These are phyloP conservation scores for Cutaneotrichosporon arboriforme DNA, from an alignment of 1,284 basidiomycete genomes.

Conservation along the genomic window DNA sequence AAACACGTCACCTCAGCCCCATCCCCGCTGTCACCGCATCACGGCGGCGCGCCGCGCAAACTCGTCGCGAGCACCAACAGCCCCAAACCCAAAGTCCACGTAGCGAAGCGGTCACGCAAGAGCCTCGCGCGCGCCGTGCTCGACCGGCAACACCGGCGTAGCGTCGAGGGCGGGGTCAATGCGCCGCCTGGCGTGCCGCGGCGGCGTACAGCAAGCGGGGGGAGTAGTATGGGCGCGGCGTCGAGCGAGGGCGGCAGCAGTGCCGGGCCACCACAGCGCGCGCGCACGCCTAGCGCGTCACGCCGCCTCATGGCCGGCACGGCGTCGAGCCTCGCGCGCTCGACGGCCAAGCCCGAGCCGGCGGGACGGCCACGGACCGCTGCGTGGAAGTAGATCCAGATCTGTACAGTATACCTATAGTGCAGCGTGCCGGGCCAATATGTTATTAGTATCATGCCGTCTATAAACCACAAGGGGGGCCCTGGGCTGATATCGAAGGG, in stretches of 20 bases:
- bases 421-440: not conserved
- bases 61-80: no score
- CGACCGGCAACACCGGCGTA: constrained; percentile 18
- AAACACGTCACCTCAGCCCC: constrained; percentile 25
- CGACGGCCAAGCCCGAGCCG: not conserved
- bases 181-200: not conserved
- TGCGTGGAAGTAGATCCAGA: not conserved
- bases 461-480: no score
- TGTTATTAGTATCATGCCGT: no score
- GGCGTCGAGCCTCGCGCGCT: constrained; percentile 5
- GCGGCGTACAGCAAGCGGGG: not conserved
- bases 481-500: no score
- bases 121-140: constrained; percentile 40
- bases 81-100: constrained; percentile 16
- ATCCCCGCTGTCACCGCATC: constrained; percentile 35
- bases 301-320: constrained; percentile 5
- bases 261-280: not conserved
- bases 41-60: not conserved
- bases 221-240: not conserved
- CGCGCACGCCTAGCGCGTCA: not conserved
- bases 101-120: constrained; percentile 24
- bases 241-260: not conserved
- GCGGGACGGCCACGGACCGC: not conserved
- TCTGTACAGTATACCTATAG: no score
- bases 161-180: not conserved